A percentile compares a stretch with the other conserved stretches of the same genome.
These are phyloP conservation scores for Choiromyces venosus DNA, from an alignment of 495 filamentous ascomycete genomes.

Conservation along the genomic window DNA sequence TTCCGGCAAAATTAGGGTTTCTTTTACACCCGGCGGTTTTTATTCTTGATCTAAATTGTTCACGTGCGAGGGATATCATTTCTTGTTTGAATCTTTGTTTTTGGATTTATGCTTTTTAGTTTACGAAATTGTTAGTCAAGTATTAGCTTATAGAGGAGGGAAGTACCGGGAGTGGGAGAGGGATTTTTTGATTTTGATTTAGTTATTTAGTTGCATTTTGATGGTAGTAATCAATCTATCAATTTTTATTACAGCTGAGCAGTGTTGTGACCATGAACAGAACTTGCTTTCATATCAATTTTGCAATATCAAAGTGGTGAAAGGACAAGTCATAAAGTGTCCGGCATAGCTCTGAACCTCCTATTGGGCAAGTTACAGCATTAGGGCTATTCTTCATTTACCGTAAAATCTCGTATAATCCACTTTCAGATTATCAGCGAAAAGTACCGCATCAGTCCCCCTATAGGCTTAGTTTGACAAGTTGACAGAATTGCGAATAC, in stretches of 20 bases:
- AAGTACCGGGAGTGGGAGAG: neutral
- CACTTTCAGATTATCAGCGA: too few relatives aligned
- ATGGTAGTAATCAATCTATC: neutral
- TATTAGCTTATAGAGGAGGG: neutral
- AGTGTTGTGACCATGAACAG: neutral
- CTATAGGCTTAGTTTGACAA: too few relatives aligned
- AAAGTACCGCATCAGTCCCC: too few relatives aligned
- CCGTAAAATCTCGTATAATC: too few relatives aligned
- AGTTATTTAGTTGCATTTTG: neutral
- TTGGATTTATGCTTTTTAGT: neutral
- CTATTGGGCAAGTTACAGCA: too few relatives aligned
- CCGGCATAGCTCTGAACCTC: too few relatives aligned
- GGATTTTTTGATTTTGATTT: neutral
- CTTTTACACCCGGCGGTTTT: neutral
- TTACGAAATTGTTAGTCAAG: neutral
- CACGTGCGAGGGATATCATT: neutral
- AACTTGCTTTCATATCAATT: neutral
- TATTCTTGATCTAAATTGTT: neutral
- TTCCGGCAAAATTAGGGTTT: neutral
- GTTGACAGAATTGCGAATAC: too few relatives aligned
- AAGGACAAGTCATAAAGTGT: neutral
- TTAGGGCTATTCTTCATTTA: too few relatives aligned
- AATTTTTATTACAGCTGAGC: neutral
- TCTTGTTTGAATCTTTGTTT: neutral
- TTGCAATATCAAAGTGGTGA: neutral